Evolutionary conservation across 495 filamentous ascomycete genomes (phyloP), one percentile per base, ranked within the genome.

Genomic region (Penicillium fimorum): DNA sequence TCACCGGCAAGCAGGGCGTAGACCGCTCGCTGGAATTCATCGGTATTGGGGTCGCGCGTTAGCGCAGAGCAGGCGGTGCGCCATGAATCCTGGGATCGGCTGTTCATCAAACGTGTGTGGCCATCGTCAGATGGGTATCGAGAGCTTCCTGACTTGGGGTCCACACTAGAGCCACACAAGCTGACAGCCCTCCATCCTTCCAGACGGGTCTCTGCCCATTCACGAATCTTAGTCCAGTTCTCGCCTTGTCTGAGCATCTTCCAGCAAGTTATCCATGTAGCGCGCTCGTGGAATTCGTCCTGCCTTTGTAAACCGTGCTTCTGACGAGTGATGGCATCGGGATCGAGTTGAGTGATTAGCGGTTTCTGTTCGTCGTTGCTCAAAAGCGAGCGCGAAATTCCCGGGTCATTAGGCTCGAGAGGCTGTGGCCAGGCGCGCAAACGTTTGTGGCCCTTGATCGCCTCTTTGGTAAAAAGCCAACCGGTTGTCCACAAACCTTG

Each of bases 331-430:
- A 86, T 77, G 6, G 92, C 90, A 79, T 99, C 94, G 5, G 95
- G 95, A 58, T 99, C 94, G 24, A 99, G 77, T 64, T 96, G 89
- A n/a, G 91, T 95, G 43, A 97, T 80, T 4, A 96, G 64, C 5
- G 82, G 66, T 67, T 84, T 80, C 38, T 84, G 84, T 32, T 79
- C 76, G 27, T 84, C 82, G 4, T 80, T 74, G 46, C 75, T 81
- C 40, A 82, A 67, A 51, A 85, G 78, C 32, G 80, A 78, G 52
- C 79, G 76, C 37, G 81, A 75, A 25, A 86, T 77, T 44, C 76
- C 79, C 37, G 82, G 73, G 41, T 77, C 72, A 54, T 80, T 76
- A 7, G 82, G 85, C 50, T 87, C 86, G 48, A 87, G 74, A 30
- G 80, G 77, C 48, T 84, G 84, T 38, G 85, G 82, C 80, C 82